These are phyloP conservation scores for Ascoidea asiatica DNA, from an alignment of 805 yeast genomes.

Conservation along the genomic window DNA sequence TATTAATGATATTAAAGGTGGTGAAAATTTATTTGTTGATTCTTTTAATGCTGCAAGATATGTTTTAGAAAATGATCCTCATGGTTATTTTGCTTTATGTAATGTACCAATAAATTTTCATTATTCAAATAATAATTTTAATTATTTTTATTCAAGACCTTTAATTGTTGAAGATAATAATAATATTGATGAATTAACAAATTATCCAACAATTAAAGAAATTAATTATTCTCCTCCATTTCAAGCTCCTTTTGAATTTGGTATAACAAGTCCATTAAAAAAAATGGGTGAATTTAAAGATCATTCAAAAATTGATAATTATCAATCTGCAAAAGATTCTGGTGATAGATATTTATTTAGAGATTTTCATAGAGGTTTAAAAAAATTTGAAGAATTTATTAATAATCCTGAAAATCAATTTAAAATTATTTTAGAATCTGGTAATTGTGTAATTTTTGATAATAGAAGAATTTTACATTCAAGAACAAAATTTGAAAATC, in stretches of 20 bases:
- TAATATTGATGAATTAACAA: constrained; percentile 18
- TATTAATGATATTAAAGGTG: constrained; percentile 35
- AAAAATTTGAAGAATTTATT: constrained; percentile 45
- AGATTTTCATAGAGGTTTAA: constrained; percentile 45
- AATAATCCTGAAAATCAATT: constrained; percentile 40
- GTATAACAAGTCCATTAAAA: constrained; percentile 25
- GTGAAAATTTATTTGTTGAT: constrained; percentile 59
- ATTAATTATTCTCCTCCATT: constrained; percentile 74
- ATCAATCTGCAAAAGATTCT: constrained; percentile 20
- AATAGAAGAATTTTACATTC: constrained; percentile 64
- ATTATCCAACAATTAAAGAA: constrained; percentile 29
- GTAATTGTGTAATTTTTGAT: constrained; percentile 53
- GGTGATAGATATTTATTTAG: constrained; percentile 30
- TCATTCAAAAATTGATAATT: constrained; percentile 6
- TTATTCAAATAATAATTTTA: constrained; percentile 46
- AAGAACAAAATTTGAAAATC: constrained; percentile 33
- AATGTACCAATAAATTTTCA: constrained; percentile 57
- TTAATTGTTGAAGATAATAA: constrained; percentile 41
- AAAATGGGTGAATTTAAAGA: constrained; percentile 13
- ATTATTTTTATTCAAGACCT: constrained; percentile 50
- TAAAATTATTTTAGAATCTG: constrained; percentile 39
- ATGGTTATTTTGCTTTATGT: constrained; percentile 48
- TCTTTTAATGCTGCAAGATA: constrained; percentile 49
- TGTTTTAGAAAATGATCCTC: constrained; percentile 42
- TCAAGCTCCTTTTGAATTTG: constrained; percentile 63